These are phyloP conservation scores for Fusarium euwallaceae DNA, from an alignment of 2,329 filamentous ascomycete species.

Conservation along the genomic window DNA sequence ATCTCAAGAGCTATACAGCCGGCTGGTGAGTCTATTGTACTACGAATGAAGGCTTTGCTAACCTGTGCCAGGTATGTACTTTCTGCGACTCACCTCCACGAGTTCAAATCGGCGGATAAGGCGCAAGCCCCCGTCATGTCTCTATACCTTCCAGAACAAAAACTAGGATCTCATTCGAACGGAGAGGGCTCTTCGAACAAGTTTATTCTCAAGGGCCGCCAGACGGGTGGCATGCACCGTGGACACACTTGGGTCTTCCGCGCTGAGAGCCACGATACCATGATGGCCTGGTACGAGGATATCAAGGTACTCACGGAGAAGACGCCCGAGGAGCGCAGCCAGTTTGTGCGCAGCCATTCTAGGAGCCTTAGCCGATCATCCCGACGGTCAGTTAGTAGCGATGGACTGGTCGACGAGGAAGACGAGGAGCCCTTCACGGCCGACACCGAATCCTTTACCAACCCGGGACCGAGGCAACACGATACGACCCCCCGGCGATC, in stretches of 20 bases:
- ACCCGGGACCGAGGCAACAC: conserved; percentile 62
- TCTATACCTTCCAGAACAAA: conserved; percentile 93
- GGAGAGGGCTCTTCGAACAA: conserved; percentile 91
- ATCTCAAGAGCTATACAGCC: conserved; percentile 95
- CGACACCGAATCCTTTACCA: conserved; percentile 61
- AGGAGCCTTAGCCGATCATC: conserved; percentile 80
- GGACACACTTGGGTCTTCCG: conserved; percentile 80
- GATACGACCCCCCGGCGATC: conserved; percentile 74
- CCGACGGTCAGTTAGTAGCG: conserved; percentile 75
- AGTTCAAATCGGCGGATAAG: conserved; percentile 98
- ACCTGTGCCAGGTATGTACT: conserved; percentile 81
- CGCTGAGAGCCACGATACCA: conserved; percentile 85
- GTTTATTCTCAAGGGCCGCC: conserved; percentile 96
- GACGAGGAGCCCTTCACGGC: conserved; percentile 74
- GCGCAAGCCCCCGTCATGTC: conserved; percentile 95
- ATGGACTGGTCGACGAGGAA: conserved; percentile 82
- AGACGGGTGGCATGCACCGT: conserved; percentile 92
- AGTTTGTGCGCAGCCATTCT: conserved; percentile 86
- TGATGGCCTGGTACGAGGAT: conserved; percentile 97
- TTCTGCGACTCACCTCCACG: conserved; percentile 95
- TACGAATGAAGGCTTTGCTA: conserved; percentile 1
- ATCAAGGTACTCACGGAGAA: conserved; percentile 91
- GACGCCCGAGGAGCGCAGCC: conserved; percentile 87
- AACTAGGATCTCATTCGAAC: conserved; percentile 90
- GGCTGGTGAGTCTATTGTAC: conserved; percentile 77